A percentile compares a stretch with the other conserved stretches of the same genome.
phyloP scores from a whole-genome alignment of 768 basidiomycete species.

The Pilatotrama ljubarskyi region DNA sequence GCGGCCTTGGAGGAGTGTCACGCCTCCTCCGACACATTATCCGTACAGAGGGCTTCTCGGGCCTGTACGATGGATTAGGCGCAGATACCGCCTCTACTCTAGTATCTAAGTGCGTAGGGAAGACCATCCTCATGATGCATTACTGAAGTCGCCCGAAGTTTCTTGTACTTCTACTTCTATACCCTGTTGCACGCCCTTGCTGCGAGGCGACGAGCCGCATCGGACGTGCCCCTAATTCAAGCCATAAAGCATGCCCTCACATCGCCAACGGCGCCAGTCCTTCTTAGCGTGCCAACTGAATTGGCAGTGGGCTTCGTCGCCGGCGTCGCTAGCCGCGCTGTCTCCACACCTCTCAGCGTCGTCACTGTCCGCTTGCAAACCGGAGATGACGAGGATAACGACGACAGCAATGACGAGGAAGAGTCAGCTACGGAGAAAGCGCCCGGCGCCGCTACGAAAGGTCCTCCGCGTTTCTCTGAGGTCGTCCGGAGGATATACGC shows the following conservation, averaged over 20 bases:
- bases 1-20: constrained; percentile 33
- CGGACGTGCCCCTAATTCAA: background rate
- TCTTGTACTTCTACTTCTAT: constrained; percentile 62
- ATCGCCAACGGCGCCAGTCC: constrained; percentile 17
- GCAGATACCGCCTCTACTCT: constrained; percentile 56
- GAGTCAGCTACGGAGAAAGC: constrained; percentile 19
- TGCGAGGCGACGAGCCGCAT: constrained; percentile 31
- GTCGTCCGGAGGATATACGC: constrained; percentile 46
- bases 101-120: constrained; percentile 47
- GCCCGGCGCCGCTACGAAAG: background rate
- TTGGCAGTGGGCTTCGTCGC: constrained; percentile 56
- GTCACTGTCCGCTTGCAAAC: constrained; percentile 57
- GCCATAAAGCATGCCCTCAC: constrained; percentile 8
- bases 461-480: constrained; percentile 13
- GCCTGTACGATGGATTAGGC: constrained; percentile 51
- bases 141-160: constrained; percentile 35
- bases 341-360: constrained; percentile 57
- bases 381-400: constrained; percentile 31
- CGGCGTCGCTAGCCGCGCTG: constrained; percentile 53
- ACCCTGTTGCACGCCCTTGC: constrained; percentile 47
- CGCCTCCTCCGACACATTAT: constrained; percentile 41
- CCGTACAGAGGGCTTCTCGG: constrained; percentile 41
- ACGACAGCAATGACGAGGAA: constrained; percentile 19
- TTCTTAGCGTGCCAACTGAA: constrained; percentile 45
- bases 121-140: background rate